Conservation (phyloP, 108 stramenopile species). For the Mediolabrus comicus region DNA sequence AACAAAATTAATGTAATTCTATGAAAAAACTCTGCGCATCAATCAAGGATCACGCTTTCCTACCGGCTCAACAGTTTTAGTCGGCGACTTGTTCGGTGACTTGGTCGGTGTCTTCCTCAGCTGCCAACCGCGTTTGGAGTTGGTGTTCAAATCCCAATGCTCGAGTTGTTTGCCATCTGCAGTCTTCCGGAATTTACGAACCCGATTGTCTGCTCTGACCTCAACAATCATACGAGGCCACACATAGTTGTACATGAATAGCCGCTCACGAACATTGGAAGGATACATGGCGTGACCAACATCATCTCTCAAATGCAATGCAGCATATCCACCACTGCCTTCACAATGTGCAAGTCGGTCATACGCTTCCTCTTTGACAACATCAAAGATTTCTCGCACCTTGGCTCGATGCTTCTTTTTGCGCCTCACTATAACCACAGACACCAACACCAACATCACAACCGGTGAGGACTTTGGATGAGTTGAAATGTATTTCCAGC, state of each 20-base stretch:
- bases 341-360: constrained; percentile 41
- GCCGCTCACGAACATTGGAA: constrained; percentile 16
- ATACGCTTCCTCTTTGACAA: constrained; percentile 24
- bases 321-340: constrained; percentile 35
- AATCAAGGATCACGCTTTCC: constrained; percentile 24
- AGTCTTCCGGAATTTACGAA: constrained; percentile 31
- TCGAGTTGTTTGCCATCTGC: constrained; percentile 33
- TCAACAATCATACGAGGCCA: constrained; percentile 38
- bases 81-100: neutral
- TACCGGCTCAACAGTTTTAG: neutral
- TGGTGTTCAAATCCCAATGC: constrained; percentile 36
- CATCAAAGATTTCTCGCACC: constrained; percentile 17
- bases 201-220: constrained; percentile 36
- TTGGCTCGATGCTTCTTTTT: constrained; percentile 19
- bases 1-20: neutral
- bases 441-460: neutral
- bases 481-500: neutral
- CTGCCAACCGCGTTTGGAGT: constrained; percentile 24
- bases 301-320: constrained; percentile 34
- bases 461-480: constrained; percentile 13
- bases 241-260: constrained; percentile 30
- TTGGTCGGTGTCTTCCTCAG: constrained; percentile 26
- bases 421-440: neutral
- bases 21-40: neutral
- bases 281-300: constrained; percentile 39